Conservation (phyloP, 495 filamentous ascomycete species). For the Stereocaulon alpinum region DNA sequence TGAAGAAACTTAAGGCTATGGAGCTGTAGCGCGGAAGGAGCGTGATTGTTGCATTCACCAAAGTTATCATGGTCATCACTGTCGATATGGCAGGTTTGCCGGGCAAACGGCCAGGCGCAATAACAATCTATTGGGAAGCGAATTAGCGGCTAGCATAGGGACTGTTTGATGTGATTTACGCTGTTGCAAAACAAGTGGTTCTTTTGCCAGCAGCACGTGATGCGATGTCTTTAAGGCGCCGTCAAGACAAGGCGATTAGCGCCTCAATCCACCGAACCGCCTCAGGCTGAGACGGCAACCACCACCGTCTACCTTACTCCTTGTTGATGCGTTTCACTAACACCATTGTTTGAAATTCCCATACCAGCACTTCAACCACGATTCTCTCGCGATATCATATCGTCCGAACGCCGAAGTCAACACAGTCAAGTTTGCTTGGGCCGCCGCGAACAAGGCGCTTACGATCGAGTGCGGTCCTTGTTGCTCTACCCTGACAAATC, state of each 20-base stretch:
- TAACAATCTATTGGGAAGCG: no score
- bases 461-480: constrained; percentile 5
- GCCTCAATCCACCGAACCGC: neutral
- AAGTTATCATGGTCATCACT: constrained; percentile 87
- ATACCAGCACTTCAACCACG: neutral
- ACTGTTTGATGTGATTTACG: no score
- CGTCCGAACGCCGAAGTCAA: neutral
- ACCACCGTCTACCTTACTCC: neutral
- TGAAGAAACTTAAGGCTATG: neutral
- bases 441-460: constrained; percentile 4
- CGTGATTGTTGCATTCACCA: constrained; percentile 62
- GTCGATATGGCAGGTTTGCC: no score
- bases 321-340: neutral
- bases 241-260: neutral
- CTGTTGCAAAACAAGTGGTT: no score
- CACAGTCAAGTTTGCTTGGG: neutral
- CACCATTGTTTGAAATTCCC: no score
- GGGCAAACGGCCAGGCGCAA: no score
- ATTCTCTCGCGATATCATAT: neutral
- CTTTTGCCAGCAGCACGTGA: no score
- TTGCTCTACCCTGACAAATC: neutral
- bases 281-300: constrained; percentile 7
- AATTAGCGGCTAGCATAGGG: no score
- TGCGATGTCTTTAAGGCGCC: no score
- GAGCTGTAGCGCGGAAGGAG: neutral